phyloP scores from a whole-genome alignment of 2,329 filamentous ascomycete genomes.

The Helicocarpus griseus region DNA sequence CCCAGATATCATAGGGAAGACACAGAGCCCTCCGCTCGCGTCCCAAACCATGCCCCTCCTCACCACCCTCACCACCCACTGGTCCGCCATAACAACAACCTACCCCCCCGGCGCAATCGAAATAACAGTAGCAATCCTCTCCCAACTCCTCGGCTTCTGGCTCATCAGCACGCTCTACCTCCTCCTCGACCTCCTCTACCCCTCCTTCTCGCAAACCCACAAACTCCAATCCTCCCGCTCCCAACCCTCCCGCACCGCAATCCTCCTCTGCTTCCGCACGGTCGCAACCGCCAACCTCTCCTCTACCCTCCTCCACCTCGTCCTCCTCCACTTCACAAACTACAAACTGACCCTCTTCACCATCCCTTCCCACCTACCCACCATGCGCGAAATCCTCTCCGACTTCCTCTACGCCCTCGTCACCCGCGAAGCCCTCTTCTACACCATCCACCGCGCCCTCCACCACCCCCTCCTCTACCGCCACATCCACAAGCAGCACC shows the following conservation, averaged over 20 bases:
- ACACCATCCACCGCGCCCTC: constrained; percentile 46
- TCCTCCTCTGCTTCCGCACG: constrained; percentile 11
- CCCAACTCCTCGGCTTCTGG: constrained; percentile 26
- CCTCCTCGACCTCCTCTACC: constrained; percentile 9
- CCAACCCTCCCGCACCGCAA: constrained; percentile 10
- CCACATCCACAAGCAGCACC: constrained; percentile 47
- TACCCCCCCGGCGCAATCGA: constrained; percentile 12
- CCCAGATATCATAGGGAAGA: no score
- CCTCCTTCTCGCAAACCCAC: constrained; percentile 12
- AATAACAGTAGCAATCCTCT: constrained; percentile 34
- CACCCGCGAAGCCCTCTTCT: constrained; percentile 41
- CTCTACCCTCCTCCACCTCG: constrained; percentile 21
- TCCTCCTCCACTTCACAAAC: constrained; percentile 9
- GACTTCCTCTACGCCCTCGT: constrained; percentile 35
- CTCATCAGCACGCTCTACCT: constrained; percentile 12
- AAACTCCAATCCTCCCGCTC: constrained; percentile 13
- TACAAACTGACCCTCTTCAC: constrained; percentile 26
- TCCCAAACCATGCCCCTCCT: background rate
- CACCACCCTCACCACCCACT: background rate
- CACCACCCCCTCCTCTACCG: constrained; percentile 42
- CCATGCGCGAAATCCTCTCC: constrained; percentile 24
- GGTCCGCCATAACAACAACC: constrained; percentile 5
- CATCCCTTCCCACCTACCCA: constrained; percentile 31
- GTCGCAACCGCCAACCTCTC: constrained; percentile 42
- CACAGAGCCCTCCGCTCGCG: no score